Percentiles rank a stretch among this genome's conserved stretches.
These are phyloP conservation scores for Fusarium equiseti DNA, from an alignment of 2,329 filamentous ascomycete genomes.

Conservation along the genomic window DNA sequence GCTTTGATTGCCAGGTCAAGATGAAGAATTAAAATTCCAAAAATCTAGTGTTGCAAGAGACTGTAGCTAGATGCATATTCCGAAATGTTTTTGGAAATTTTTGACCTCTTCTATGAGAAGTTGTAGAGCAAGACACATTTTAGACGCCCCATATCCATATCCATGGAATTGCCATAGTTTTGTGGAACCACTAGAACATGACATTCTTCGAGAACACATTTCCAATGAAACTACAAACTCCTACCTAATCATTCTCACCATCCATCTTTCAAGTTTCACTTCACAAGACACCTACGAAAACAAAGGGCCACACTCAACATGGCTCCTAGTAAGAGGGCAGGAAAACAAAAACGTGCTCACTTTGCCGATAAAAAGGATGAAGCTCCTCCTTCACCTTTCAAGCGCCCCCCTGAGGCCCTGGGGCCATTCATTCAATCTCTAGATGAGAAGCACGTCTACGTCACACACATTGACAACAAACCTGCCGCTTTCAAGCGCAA, in stretches of 20 bases:
- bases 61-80: too few relatives aligned
- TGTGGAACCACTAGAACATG: slow-evolving; percentile 31
- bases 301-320: slow-evolving; percentile 33
- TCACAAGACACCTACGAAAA: background rate
- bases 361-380: slow-evolving; percentile 45
- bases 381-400: slow-evolving; percentile 74
- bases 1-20: background rate
- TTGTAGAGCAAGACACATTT: background rate
- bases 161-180: slow-evolving; percentile 17
- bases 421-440: slow-evolving; percentile 75
- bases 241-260: slow-evolving; percentile 8
- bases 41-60: background rate
- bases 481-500: slow-evolving; percentile 79
- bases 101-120: background rate
- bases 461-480: slow-evolving; percentile 83
- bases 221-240: slow-evolving; percentile 27
- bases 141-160: background rate
- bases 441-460: slow-evolving; percentile 78
- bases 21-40: background rate
- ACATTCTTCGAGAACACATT: slow-evolving; percentile 40
- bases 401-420: slow-evolving; percentile 71
- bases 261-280: slow-evolving; percentile 13
- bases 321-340: slow-evolving; percentile 52
- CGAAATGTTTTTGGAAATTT: background rate
- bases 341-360: slow-evolving; percentile 49